Conservation (phyloP, 2,329 filamentous ascomycete species). For the Talaromyces sp. region DNA sequence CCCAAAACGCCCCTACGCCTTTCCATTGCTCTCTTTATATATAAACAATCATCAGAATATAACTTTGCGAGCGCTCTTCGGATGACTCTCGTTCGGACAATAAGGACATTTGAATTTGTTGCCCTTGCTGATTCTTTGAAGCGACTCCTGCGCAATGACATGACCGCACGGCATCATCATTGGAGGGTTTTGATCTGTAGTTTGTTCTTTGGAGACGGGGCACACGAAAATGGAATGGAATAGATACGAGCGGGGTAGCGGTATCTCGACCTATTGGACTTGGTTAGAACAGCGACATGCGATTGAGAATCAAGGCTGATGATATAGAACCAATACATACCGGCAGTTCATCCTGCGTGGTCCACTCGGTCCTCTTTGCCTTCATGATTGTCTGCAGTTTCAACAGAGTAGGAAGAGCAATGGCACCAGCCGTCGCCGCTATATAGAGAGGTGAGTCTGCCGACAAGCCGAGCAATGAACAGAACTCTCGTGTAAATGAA, state of each 20-base stretch:
- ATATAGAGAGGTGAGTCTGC: constrained; percentile 91
- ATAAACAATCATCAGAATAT: constrained; percentile 48
- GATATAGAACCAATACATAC: constrained; percentile 57
- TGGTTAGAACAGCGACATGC: neutral
- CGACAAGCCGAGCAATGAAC: constrained; percentile 80
- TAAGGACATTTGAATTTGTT: constrained; percentile 91
- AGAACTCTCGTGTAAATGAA: constrained; percentile 94
- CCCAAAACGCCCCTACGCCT: constrained; percentile 9
- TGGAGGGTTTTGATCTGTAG: constrained; percentile 84
- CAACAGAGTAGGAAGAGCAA: constrained; percentile 80
- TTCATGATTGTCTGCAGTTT: constrained; percentile 86
- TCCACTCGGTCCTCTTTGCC: constrained; percentile 91
- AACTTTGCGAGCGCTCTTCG: constrained; percentile 70
- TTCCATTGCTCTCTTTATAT: neutral
- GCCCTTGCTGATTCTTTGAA: constrained; percentile 74
- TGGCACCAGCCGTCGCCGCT: constrained; percentile 83
- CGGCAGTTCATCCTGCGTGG: constrained; percentile 80
- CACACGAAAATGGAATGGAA: constrained; percentile 98
- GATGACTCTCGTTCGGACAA: constrained; percentile 76
- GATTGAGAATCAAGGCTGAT: neutral
- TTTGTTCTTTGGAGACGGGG: constrained; percentile 93
- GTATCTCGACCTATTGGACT: constrained; percentile 55
- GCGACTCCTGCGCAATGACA: constrained; percentile 79
- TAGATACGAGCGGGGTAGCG: constrained; percentile 58
- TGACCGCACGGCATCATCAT: constrained; percentile 97